Evolutionary conservation across 1,284 basidiomycete species (phyloP).

Genomic region (Schizophyllum commune): DNA sequence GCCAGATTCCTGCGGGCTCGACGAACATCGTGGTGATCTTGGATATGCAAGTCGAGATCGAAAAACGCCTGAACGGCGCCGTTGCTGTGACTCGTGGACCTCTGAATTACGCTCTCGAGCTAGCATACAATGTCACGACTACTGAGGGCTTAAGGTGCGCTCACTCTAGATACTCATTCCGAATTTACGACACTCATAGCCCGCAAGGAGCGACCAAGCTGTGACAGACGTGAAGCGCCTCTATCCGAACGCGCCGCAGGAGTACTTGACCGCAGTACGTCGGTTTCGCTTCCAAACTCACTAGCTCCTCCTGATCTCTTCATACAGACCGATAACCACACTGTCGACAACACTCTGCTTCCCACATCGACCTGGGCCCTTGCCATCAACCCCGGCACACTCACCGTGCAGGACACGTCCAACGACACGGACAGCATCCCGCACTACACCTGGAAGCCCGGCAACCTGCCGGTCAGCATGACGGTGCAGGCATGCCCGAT

Average conservation of each 20-base stretch:
- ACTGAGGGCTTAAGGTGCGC: background rate
- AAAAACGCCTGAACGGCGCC: constrained; percentile 25
- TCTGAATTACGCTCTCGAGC: constrained; percentile 28
- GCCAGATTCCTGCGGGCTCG: constrained; percentile 21
- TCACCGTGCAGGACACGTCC: constrained; percentile 25
- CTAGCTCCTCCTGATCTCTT: background rate
- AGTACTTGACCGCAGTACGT: constrained; percentile 15
- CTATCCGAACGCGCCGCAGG: constrained; percentile 26
- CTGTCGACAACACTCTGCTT: constrained; percentile 27
- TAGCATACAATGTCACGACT: background rate
- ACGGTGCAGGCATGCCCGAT: constrained; percentile 28
- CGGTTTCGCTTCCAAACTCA: background rate
- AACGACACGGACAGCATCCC: constrained; percentile 18
- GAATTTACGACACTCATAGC: background rate
- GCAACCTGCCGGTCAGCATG: constrained; percentile 28
- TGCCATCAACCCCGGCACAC: constrained; percentile 28
- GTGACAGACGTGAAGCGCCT: constrained; percentile 23
- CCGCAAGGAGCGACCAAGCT: constrained; percentile 26
- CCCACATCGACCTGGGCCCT: constrained; percentile 28
- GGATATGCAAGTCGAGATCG: constrained; percentile 3
- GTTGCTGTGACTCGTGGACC: constrained; percentile 28
- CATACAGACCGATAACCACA: constrained; percentile 24
- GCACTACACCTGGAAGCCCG: constrained; percentile 29
- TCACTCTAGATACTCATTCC: constrained; percentile 15
- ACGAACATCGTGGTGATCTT: constrained; percentile 16